Percentiles rank a stretch among this genome's conserved stretches.
Evolutionary conservation across 2,329 filamentous ascomycete species (phyloP).

Genomic region (Aplosporella prunicola): DNA sequence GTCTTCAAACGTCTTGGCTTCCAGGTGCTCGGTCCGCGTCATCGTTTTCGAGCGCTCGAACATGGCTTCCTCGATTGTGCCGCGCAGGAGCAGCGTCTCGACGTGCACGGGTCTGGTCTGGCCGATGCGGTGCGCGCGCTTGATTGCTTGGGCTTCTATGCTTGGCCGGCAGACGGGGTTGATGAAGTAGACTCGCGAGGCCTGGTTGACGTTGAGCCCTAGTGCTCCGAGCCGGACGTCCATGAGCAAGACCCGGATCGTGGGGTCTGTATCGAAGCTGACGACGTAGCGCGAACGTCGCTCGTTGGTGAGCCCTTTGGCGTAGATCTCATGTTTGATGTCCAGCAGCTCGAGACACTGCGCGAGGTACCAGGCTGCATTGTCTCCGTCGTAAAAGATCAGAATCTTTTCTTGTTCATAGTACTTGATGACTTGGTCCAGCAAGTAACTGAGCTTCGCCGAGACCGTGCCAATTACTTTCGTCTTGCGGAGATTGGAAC

Average conservation of each 20-base stretch:
- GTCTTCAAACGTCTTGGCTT: slow-evolving; percentile 49
- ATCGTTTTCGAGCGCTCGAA: slow-evolving; percentile 63
- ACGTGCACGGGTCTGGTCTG: slow-evolving; percentile 71
- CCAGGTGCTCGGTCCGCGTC: slow-evolving; percentile 51
- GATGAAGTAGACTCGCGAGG: slow-evolving; percentile 80
- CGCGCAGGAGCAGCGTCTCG: slow-evolving; percentile 72
- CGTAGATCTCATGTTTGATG: slow-evolving; percentile 57
- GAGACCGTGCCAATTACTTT: slow-evolving; percentile 71
- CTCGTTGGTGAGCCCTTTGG: slow-evolving; percentile 50
- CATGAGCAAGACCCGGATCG: slow-evolving; percentile 75
- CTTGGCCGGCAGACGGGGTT: slow-evolving; percentile 78
- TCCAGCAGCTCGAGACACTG: slow-evolving; percentile 67
- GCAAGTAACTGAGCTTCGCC: slow-evolving; percentile 76
- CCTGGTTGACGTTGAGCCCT: slow-evolving; percentile 74
- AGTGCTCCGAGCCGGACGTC: slow-evolving; percentile 84
- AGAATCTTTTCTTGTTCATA: slow-evolving; percentile 74
- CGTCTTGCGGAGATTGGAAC: slow-evolving; percentile 49
- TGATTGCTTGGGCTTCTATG: slow-evolving; percentile 83
- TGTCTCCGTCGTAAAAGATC: slow-evolving; percentile 85
- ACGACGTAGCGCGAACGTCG: slow-evolving; percentile 66
- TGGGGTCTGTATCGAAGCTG: slow-evolving; percentile 61
- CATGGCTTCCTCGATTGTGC: slow-evolving; percentile 79
- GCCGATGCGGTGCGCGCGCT: slow-evolving; percentile 78
- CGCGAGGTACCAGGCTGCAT: slow-evolving; percentile 76
- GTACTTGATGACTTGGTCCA: slow-evolving; percentile 61